Evolutionary conservation across 2,329 filamentous ascomycete species (phyloP), one percentile per base, ranked within the genome.

Genomic region (Aspergillus novofumigatus): DNA sequence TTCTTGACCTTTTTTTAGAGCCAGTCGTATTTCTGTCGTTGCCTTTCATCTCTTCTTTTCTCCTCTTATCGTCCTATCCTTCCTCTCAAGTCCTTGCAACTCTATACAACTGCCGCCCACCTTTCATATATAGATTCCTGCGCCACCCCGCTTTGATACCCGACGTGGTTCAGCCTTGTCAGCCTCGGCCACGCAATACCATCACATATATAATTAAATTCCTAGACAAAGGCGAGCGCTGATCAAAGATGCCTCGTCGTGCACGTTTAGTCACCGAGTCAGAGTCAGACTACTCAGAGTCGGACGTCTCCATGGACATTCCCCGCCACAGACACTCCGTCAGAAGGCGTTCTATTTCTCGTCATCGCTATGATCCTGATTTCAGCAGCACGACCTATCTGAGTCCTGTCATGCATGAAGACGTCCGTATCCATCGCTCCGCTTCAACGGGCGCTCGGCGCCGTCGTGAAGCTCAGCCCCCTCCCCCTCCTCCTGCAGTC

Each of bases 361-460:
- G 72, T 32, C 65, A 63, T 49, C 72, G 67, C 28, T 62, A 53
- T 47, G 53, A 53, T 23, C 67, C 67, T 10, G 64, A 67, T 8
- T 49, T 56, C 32, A 61, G 59, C 45, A 69, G 64, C 54, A 64
- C 51, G 38, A 49, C 59, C 55, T 67, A 64, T 49, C 58, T 72
- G 17, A 65, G 59, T 20, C 72, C 72, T 11, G 56, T 62, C 11
- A 49, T 69, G 20, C 57, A 66, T 23, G 44, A 47, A 23, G 55
- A 62, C 17, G 58, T 62, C 8, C 64, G 61, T 32, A 52, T 73
- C 5, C 66, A 67, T 38, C 72, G 74, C 4, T 75, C 74, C 2
- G 64, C 67, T 5, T 76, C 74, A 6, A 75, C 70, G 3, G 72
- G 73, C 14, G 66, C 61, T 21, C 64, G 67, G 8, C 72, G 72